Evolutionary conservation across 225 moss, liverwort and hornwort species (phyloP).

Genomic region (Anthoceros angustus): DNA sequence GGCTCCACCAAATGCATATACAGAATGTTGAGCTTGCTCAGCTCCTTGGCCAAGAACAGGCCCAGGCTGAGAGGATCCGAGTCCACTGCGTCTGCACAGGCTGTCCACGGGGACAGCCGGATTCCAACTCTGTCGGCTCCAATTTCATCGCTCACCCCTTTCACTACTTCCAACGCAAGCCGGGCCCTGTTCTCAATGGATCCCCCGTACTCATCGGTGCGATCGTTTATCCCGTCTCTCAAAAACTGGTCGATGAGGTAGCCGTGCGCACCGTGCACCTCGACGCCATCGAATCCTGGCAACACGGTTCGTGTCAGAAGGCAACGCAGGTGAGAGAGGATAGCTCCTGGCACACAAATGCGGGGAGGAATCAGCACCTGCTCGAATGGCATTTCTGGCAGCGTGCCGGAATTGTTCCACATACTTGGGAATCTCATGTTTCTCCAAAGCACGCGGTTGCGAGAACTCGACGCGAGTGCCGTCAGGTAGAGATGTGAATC

Average conservation of each 20-base stretch:
- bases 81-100: conserved; percentile 21
- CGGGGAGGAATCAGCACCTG: conserved; percentile 17
- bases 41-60: conserved; percentile 22
- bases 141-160: conserved; percentile 16
- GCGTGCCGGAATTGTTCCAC: conserved; percentile 37
- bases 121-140: conserved; percentile 20
- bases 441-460: conserved; percentile 20
- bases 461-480: conserved; percentile 1
- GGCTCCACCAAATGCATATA: conserved; percentile 46
- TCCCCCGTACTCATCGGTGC: conserved; percentile 16
- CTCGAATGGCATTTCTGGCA: conserved; percentile 45
- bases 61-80: conserved; percentile 25
- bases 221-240: conserved; percentile 15
- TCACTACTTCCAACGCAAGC: conserved; percentile 27
- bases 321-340: background rate
- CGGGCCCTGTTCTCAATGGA: conserved; percentile 27
- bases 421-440: conserved; percentile 12
- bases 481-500: background rate
- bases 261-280: conserved; percentile 65
- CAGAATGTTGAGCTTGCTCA: conserved; percentile 30
- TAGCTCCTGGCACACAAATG: background rate
- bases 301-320: background rate
- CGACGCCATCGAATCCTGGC: conserved; percentile 80
- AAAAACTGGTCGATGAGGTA: conserved; percentile 35
- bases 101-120: conserved; percentile 16